phyloP scores from a whole-genome alignment of 2,329 filamentous ascomycete genomes.

The Colletotrichum cordylinicola region DNA sequence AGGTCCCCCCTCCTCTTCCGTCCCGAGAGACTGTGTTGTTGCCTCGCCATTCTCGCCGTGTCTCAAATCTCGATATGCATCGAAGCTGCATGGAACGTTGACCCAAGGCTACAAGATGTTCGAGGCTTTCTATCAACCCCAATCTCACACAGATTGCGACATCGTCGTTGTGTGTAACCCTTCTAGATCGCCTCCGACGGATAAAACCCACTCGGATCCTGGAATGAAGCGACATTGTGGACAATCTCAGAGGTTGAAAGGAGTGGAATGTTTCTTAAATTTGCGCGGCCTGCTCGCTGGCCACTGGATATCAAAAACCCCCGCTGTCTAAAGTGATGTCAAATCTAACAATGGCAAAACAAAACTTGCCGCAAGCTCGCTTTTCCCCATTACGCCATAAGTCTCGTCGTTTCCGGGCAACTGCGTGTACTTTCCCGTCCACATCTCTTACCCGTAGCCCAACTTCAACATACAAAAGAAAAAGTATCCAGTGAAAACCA shows the following conservation, averaged over 20 bases:
- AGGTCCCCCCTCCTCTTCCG: neutral
- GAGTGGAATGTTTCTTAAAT: neutral
- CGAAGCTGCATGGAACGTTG: conserved; percentile 6
- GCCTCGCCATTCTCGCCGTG: neutral
- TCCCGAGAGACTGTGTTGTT: conserved; percentile 13
- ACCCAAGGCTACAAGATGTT: neutral
- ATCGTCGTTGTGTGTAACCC: neutral
- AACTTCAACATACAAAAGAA: neutral
- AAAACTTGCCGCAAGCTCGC: neutral
- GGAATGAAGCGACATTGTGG: neutral
- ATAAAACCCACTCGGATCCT: neutral
- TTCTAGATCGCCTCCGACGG: neutral
- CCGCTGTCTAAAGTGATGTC: neutral
- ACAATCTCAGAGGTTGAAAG: neutral
- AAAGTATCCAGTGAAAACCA: neutral
- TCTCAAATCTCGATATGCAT: neutral
- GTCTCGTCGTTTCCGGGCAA: neutral
- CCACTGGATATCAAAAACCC: neutral
- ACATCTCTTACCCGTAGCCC: neutral
- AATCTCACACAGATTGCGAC: neutral
- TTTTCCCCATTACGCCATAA: neutral
- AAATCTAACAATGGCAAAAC: neutral
- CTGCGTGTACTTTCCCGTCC: neutral
- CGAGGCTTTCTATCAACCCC: neutral
- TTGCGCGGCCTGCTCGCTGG: neutral